phyloP scores from a whole-genome alignment of 768 basidiomycete genomes.

The Termitomyces bulborhizus region DNA sequence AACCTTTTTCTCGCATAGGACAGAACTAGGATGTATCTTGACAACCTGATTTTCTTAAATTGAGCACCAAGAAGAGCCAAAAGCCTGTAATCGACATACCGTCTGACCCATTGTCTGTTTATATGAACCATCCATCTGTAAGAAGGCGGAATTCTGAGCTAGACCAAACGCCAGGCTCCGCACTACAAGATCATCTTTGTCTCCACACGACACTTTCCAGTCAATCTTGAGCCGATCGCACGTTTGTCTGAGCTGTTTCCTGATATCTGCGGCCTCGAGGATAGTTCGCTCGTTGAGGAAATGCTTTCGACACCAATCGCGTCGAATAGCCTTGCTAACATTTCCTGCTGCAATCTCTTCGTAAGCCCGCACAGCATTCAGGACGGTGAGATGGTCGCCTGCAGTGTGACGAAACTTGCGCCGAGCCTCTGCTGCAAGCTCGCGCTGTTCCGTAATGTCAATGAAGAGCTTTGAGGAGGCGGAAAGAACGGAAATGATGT shows the following conservation, averaged over 20 bases:
- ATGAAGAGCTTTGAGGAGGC: conserved; percentile 78
- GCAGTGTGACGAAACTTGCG: conserved; percentile 74
- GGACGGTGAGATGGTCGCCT: conserved; percentile 88
- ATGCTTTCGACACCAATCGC: conserved; percentile 81
- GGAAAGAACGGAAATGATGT: conserved; percentile 80
- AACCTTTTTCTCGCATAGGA: conserved; percentile 72
- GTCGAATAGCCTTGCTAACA: conserved; percentile 41
- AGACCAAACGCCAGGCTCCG: conserved; percentile 71
- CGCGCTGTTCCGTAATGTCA: conserved; percentile 70
- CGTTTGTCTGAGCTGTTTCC: conserved; percentile 67
- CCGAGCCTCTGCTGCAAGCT: conserved; percentile 62
- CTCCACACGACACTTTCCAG: conserved; percentile 49
- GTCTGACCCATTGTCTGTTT: conserved; percentile 72
- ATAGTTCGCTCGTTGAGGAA: conserved; percentile 81
- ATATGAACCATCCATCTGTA: conserved; percentile 85
- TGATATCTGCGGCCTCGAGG: conserved; percentile 69
- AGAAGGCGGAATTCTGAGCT: conserved; percentile 75
- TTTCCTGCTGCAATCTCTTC: conserved; percentile 49
- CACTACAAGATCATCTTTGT: conserved; percentile 64
- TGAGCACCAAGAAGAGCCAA: neutral
- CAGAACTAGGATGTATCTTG: conserved; percentile 90
- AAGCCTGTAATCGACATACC: conserved; percentile 28
- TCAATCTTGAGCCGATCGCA: conserved; percentile 61
- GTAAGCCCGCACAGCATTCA: conserved; percentile 83
- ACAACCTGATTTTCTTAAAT: conserved; percentile 38